Percentiles rank a stretch among this genome's conserved stretches.
phyloP scores from a whole-genome alignment of 1,284 basidiomycete species.

The Athelia sp. region DNA sequence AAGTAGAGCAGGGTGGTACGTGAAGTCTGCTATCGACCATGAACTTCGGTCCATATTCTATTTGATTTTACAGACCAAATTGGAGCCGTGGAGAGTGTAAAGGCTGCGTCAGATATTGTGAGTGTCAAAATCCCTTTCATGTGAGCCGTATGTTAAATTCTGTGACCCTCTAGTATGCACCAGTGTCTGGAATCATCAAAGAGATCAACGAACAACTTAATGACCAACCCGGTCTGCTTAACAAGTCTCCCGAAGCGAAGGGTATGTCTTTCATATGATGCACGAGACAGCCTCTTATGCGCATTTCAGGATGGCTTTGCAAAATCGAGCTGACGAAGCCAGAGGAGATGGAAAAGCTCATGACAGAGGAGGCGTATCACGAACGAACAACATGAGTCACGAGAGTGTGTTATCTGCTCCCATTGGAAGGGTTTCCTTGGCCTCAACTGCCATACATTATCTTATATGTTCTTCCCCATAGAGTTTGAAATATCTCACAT shows the following conservation, averaged over 20 bases:
- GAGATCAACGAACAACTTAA: conserved; percentile 77
- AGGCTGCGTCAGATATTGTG: conserved; percentile 93
- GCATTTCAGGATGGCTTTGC: conserved; percentile 84
- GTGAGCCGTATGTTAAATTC: conserved; percentile 4
- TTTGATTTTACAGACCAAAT: conserved; percentile 68
- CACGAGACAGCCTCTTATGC: conserved; percentile 1
- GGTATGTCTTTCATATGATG: conserved; percentile 45
- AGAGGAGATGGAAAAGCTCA: conserved; percentile 68
- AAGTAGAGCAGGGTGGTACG: conserved; percentile 78
- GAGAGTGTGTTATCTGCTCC: conserved; percentile 9
- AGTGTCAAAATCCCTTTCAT: conserved; percentile 21
- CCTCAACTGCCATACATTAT: conserved; percentile 28
- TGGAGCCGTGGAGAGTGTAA: conserved; percentile 97
- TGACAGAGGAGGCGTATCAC: conserved; percentile 80
- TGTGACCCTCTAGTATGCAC: conserved; percentile 67
- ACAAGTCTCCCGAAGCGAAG: conserved; percentile 84
- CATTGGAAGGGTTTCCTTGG: conserved; percentile 11
- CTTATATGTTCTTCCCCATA: background rate
- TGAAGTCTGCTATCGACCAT: conserved; percentile 5
- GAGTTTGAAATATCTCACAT: background rate
- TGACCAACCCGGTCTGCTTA: conserved; percentile 76
- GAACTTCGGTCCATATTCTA: background rate
- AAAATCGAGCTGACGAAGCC: conserved; percentile 84
- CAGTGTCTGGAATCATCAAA: conserved; percentile 81
- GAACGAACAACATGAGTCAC: conserved; percentile 61